Base-by-base conservation (phyloP, 169 alveolate species). In the Plasmodium gonderi region DNA sequence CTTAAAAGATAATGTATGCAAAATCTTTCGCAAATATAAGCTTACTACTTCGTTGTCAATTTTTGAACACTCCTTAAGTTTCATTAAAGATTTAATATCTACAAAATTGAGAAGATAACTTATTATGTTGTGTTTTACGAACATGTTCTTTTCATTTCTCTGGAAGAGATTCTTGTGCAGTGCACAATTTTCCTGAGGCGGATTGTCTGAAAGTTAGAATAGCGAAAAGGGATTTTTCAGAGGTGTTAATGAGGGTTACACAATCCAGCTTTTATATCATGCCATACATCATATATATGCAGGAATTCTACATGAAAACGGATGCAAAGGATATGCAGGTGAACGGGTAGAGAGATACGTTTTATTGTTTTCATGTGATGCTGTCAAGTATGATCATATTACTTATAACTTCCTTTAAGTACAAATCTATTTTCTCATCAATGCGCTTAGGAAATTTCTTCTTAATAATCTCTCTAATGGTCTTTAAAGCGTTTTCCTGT, bases 1-100 rank as follows among this genome's bases (percentile, higher is more conserved):
- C 82, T 94, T 90, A 47, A 95, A 92, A 31, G 95, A 87, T 64
- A 95, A 67, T 38, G 93, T 42, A 82, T 95, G 95, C 4, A 92
- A 90, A 6, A 91, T 91, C 91, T 94, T 95, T 67, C 94, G 87
- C 17, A 91, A 64, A 89, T 95, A 95, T 26, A 91, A 76, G 23
- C 91, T 90, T 3, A 94, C 96, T 14, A 95, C 93, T 67, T 94
- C 92, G 40, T 69, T 68, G 51, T 76, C 78, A 47, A 82, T 60
- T 77, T 91, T 69, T 40, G 95, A 67, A 64, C 94, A 82, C 72
- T 85, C 76, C 75, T 95, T 93, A 36, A 95, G 69, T 76, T 79
- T 65, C 91, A 95, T 45, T 26, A 75, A 54, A 2, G 94, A 17
- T 49, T 95, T 49, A 44, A 79, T 38, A 23, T 90, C 94, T 42